A percentile compares a stretch with the other conserved stretches of the same genome.
These are phyloP conservation scores for Lecanicillium sp. DNA, from an alignment of 2,329 filamentous ascomycete species.

Conservation along the genomic window DNA sequence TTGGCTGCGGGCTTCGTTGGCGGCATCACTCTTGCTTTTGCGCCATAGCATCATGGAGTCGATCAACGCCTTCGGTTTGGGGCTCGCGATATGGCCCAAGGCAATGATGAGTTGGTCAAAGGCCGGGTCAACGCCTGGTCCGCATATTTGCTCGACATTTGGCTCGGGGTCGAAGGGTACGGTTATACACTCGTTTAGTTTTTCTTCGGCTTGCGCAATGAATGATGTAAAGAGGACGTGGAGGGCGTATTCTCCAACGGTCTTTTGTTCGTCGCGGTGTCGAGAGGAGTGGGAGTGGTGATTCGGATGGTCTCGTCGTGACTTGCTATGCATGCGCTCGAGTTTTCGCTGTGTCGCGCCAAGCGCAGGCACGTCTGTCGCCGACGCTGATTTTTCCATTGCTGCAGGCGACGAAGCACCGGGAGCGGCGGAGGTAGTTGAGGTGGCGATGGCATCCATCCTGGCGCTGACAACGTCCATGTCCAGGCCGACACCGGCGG, in stretches of 20 bases:
- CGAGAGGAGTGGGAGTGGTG: constrained; percentile 72
- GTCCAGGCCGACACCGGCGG: constrained; percentile 53
- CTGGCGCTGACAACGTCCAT: constrained; percentile 40
- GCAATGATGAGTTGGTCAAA: constrained; percentile 95
- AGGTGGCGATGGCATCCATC: constrained; percentile 42
- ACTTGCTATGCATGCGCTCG: constrained; percentile 60
- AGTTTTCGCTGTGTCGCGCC: constrained; percentile 45
- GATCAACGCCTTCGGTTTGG: constrained; percentile 90
- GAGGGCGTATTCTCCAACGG: constrained; percentile 94
- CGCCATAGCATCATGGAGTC: constrained; percentile 98
- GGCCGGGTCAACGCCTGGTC: constrained; percentile 74
- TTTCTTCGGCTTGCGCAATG: constrained; percentile 92
- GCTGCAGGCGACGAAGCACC: neutral
- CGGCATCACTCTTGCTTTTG: constrained; percentile 89
- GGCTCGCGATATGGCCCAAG: constrained; percentile 86
- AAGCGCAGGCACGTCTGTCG: constrained; percentile 38
- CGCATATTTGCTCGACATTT: constrained; percentile 83
- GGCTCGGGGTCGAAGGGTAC: constrained; percentile 74
- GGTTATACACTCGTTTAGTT: constrained; percentile 82
- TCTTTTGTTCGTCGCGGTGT: constrained; percentile 73
- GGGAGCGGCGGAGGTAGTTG: constrained; percentile 31
- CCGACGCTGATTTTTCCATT: constrained; percentile 43
- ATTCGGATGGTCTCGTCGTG: constrained; percentile 65
- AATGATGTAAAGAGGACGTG: constrained; percentile 98
- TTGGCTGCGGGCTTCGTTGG: constrained; percentile 59